Evolutionary conservation across 305 asterid genomes (phyloP), one percentile per base, ranked within the genome.

Genomic region (Striga hermonthica): DNA sequence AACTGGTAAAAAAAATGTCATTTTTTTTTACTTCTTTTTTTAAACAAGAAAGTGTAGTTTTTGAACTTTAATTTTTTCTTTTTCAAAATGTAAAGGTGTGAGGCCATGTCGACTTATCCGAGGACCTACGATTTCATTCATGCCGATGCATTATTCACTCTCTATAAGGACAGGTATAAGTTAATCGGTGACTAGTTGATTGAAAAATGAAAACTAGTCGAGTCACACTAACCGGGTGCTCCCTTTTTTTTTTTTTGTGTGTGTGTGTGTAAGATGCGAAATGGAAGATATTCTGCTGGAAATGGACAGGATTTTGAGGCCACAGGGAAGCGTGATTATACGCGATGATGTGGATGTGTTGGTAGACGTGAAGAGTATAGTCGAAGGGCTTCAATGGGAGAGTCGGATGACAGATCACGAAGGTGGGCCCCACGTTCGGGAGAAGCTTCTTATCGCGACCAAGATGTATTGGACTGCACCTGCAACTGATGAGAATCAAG

Each of bases 21-120:
- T 22, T 22, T 22, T 22, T 22, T 22, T 22, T 22, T n/a, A n/a
- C n/a, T n/a, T n/a, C n/a, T n/a, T n/a, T n/a, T 0, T 13, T 62
- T 28, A 38, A n/a, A 8, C 4, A 7, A 6, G 12, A 44, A 44
- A 44, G 14, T n/a, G 3, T 44, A 7, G 1, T 44, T 44, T 44
- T 44, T n/a, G n/a, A n/a, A n/a, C n/a, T n/a, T 49, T 13, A 8
- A 10, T 49, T 52, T 52, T 28, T 6, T 9, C 9, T 28, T 65
- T 63, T n/a, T n/a, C n/a, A n/a, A n/a, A n/a, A n/a, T 13, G 60
- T 55, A 52, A 61, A 92, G 98, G 98, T 90, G 96, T 47, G 97
- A 93, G 65, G 97, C 99, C 22, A 86, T 93, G 96, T 93, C 99
- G 12, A 90, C 97, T 0, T 93, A 93, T 59, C 97, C 99, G 15